Evolutionary conservation across 2,329 filamentous ascomycete genomes (phyloP).

Genomic region (Exophiala phaeomuriformis): DNA sequence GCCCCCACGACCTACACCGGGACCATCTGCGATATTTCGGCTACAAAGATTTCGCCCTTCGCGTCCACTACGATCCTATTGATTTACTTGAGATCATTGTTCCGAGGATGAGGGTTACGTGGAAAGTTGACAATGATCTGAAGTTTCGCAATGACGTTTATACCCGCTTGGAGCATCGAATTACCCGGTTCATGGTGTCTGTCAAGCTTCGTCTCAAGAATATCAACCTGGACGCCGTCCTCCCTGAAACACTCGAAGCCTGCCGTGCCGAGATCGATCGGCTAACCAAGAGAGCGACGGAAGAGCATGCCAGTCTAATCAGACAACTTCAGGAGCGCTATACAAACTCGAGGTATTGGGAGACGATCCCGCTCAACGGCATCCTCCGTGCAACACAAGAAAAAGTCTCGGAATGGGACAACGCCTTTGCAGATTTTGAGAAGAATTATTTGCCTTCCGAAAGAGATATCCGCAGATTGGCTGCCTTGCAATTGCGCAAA

Average conservation of each 20-base stretch:
- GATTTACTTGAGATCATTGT: conserved; percentile 92
- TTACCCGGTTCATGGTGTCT: conserved; percentile 79
- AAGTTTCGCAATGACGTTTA: conserved; percentile 90
- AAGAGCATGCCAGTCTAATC: conserved; percentile 69
- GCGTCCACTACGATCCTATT: conserved; percentile 87
- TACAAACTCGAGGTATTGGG: conserved; percentile 90
- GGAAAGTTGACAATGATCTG: conserved; percentile 95
- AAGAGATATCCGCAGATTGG: conserved; percentile 88
- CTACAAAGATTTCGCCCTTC: conserved; percentile 72
- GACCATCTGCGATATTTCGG: conserved; percentile 93
- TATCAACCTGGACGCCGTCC: conserved; percentile 84
- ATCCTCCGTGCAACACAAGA: conserved; percentile 86
- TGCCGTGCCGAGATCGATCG: conserved; percentile 76
- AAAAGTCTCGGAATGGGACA: conserved; percentile 89
- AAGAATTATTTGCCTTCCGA: conserved; percentile 87
- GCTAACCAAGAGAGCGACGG: conserved; percentile 69
- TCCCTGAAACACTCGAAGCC: conserved; percentile 75
- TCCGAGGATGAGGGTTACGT: conserved; percentile 80
- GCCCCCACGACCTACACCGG: conserved; percentile 83
- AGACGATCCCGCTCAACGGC: conserved; percentile 86
- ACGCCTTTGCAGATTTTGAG: conserved; percentile 82
- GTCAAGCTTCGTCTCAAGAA: conserved; percentile 75
- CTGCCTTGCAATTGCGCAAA: conserved; percentile 85
- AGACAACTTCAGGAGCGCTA: conserved; percentile 82
- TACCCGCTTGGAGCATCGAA: conserved; percentile 67